These are phyloP conservation scores for Colletotrichum sp. DNA, from an alignment of 2,329 filamentous ascomycete genomes.

Conservation along the genomic window DNA sequence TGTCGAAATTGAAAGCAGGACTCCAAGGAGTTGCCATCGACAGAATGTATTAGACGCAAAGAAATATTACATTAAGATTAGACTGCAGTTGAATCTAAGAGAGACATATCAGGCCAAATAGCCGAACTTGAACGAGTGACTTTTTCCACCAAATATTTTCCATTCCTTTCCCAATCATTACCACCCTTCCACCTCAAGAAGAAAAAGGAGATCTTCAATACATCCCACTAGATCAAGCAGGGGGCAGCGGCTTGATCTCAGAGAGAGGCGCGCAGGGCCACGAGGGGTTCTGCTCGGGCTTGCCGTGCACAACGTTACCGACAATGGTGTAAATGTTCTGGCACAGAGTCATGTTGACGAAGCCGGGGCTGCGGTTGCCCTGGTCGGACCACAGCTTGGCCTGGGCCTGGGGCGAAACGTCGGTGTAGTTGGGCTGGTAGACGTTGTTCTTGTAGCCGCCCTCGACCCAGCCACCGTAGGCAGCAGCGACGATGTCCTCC, in stretches of 20 bases:
- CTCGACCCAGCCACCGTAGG: neutral
- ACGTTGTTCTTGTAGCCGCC: neutral
- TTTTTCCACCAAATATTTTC: neutral
- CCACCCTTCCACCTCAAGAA: neutral
- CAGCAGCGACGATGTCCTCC: neutral
- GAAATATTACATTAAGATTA: neutral
- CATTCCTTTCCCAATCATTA: neutral
- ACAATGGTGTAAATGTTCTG: constrained; percentile 49
- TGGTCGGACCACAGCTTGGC: constrained; percentile 27
- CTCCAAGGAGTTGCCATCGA: fast-evolving
- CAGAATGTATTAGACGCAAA: neutral
- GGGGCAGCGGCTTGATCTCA: neutral
- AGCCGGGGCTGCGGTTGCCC: constrained; percentile 42
- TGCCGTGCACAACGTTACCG: constrained; percentile 28
- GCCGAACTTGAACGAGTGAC: neutral
- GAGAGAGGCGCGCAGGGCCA: neutral
- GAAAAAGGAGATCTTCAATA: fast-evolving
- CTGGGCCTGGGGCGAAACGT: constrained; percentile 38
- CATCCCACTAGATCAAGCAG: neutral
- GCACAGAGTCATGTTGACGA: constrained; percentile 49
- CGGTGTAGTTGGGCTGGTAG: constrained; percentile 25
- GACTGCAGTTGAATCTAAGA: neutral
- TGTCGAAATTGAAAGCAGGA: fast-evolving
- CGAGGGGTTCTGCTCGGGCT: neutral
- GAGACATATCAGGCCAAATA: neutral